Evolutionary conservation across 2,329 filamentous ascomycete genomes (phyloP), one percentile per base, ranked within the genome.

Genomic region (Fusarium succisae): DNA sequence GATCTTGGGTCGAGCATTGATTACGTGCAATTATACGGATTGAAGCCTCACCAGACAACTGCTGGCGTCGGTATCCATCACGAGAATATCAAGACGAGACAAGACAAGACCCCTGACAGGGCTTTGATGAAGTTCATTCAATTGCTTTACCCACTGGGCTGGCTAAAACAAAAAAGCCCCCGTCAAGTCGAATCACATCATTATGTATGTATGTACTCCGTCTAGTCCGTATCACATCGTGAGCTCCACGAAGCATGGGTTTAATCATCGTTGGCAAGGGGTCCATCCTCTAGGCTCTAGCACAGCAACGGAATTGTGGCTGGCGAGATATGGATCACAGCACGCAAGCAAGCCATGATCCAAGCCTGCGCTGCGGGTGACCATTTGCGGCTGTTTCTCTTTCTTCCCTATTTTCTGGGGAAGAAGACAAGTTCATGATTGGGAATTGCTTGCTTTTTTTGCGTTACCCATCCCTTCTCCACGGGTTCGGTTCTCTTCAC

Each of bases 271-370:
- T 51, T 45, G 41, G 48, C 58, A 72, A 59, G 70, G 68, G 71
- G 47, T 47, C 63, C 41, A 51, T 53, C 54, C 55, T 67, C 55
- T 69, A 53, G 18, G 48, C 58, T 67, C 55, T 69, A 53, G 20
- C 45, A 72, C 37, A 63, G n/a, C 58, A 32, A 63, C 58, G 74
- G 73, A 77, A 77, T 73, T 77, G 73, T 77, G 73, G 75, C 69
- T 68, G 72, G 58, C 62, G 62, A 73, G 35, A 73, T 66, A 75
- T 69, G 73, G 54, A 65, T 65, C 72, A 44, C 44, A 69, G 54
- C 53, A 66, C 43, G 65, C 54, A 72, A 63, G 66, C 53, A 64
- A 61, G 54, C 53, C 70, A 71, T 69, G 50, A 64, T 70, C 65
- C 32, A 67, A 66, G 70, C 48, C 30, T 51, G 30, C 30, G 50